Evolutionary conservation across 2,329 filamentous ascomycete species (phyloP), one percentile per base, ranked within the genome.

Genomic region (Penicillium janthinellum): DNA sequence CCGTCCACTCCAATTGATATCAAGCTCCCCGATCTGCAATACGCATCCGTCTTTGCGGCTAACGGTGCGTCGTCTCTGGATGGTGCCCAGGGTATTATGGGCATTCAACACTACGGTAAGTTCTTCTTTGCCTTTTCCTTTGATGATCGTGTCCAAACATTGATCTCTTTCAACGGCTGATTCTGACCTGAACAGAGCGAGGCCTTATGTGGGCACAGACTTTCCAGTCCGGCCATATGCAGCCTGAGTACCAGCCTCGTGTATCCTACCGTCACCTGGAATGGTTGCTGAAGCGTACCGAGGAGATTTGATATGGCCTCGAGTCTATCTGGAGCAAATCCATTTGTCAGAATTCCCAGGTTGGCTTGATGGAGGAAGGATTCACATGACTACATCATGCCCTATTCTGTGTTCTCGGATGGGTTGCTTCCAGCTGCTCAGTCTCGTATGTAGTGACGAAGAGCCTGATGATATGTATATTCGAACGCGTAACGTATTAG

Each of bases 121-220:
- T 31, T 31, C 7, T 31, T 31, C 1, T 31, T 31, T 6, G 28
- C 6, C 28, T 8, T 1, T 0, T 31, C 6, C 28, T 31, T 31
- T 31, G 7, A 31, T 31, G 28, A 31, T 31, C 28, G 28, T 8
- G 6, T 31, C 28, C 10, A 10, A 31, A 31, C 28, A 31, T 31
- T 31, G 6, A 31, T 31, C 28, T 31, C 28, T 31, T 31, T 4
- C 28, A 31, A 31, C 28, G 28, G 28, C 28, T 31, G 28, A 31
- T 31, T 31, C 28, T 31, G 5, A 31, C 28, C 28, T 31, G 28
- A 31, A 31, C 28, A 31, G 28, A 96, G 81, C 83, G 92, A 50
- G 90, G 90, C 0, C 77, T 96, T 44, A 96, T 91, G 0, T 91
- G 86, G 69, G 86, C 88, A 1, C 64, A 76, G 66, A 74, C 69